Conservation (phyloP, 768 basidiomycete species). For the Lactifluus pinguis region DNA sequence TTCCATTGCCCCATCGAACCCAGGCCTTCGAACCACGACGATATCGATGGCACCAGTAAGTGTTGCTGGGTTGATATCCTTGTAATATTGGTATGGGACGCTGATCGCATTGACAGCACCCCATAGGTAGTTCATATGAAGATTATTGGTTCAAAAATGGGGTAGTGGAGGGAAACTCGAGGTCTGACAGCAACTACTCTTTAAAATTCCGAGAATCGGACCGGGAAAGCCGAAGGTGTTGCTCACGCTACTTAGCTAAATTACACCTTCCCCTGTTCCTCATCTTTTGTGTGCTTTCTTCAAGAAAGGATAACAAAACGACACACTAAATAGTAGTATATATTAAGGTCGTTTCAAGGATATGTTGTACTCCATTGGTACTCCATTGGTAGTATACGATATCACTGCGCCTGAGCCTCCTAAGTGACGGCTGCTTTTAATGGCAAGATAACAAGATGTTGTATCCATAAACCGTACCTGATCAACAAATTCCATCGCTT, state of each 20-base stretch:
- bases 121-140: conserved; percentile 75
- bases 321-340: neutral
- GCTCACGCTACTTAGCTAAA: too few species aligned
- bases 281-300: too few species aligned
- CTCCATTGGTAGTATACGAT: neutral
- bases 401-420: conserved; percentile 43
- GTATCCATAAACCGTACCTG: conserved; percentile 38
- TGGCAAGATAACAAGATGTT: neutral
- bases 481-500: conserved; percentile 93
- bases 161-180: neutral
- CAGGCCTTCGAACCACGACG: conserved; percentile 79
- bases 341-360: neutral
- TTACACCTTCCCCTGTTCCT: too few species aligned
- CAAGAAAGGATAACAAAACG: neutral
- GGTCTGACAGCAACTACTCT: neutral
- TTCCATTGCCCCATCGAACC: conserved; percentile 52
- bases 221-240: too few species aligned
- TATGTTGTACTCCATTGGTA: neutral
- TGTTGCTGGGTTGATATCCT: conserved; percentile 91
- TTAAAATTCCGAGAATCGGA: too few species aligned
- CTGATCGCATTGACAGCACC: conserved; percentile 79
- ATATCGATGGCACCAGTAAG: conserved; percentile 98
- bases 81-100: conserved; percentile 86
- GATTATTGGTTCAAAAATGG: neutral
- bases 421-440: conserved; percentile 18